Evolutionary conservation across 768 basidiomycete species (phyloP).

Genomic region (Astraeus odoratus): DNA sequence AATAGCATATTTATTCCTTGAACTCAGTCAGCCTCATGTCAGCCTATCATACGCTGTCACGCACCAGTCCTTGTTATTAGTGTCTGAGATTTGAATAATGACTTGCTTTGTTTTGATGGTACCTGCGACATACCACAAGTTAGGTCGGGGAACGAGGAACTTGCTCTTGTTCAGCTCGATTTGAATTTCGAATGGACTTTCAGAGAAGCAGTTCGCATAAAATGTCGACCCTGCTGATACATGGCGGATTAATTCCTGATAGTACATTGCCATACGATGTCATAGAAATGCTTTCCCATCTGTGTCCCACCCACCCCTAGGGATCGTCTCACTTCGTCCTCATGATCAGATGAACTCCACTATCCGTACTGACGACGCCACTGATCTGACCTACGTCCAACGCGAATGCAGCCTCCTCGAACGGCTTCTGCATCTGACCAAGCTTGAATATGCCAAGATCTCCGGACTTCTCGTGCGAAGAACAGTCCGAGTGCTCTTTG

Average conservation of each 20-base stretch:
- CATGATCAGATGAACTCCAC: constrained; percentile 91
- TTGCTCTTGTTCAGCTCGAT: too few relatives aligned
- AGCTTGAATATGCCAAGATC: constrained; percentile 84
- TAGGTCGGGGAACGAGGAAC: too few relatives aligned
- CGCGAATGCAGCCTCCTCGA: constrained; percentile 81
- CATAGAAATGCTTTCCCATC: background rate
- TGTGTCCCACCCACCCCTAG: constrained; percentile 16
- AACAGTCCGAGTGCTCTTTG: constrained; percentile 76
- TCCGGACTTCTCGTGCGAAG: constrained; percentile 72
- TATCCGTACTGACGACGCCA: constrained; percentile 81
- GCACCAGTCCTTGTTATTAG: too few relatives aligned
- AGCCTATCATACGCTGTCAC: too few relatives aligned
- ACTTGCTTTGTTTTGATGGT: too few relatives aligned
- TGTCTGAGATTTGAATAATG: too few relatives aligned
- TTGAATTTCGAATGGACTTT: too few relatives aligned
- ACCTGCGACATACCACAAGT: too few relatives aligned
- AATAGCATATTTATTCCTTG: too few relatives aligned
- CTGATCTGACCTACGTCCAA: constrained; percentile 73
- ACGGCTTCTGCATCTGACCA: constrained; percentile 96
- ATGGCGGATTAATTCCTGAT: background rate
- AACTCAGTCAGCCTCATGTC: too few relatives aligned
- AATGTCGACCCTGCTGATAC: too few relatives aligned
- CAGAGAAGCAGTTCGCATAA: too few relatives aligned
- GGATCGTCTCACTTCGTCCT: constrained; percentile 53
- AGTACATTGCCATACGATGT: constrained; percentile 1